Conservation (phyloP, 1,139 yeast genomes). For the Saccharomyces uvarum region DNA sequence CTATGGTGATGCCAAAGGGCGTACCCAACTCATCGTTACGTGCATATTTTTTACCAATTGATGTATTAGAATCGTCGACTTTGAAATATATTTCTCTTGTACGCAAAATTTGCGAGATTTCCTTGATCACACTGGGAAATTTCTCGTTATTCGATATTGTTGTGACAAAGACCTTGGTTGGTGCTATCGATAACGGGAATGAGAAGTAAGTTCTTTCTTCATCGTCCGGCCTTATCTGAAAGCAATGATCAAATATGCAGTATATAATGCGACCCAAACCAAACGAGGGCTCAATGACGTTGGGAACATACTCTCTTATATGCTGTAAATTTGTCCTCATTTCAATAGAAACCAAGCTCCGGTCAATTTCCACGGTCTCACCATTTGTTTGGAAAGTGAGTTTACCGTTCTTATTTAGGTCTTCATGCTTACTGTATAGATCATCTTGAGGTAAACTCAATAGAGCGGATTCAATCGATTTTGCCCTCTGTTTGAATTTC, state of each 20-base stretch:
- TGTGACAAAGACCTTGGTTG: conserved; percentile 91
- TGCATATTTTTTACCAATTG: conserved; percentile 97
- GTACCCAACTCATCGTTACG: conserved; percentile 99
- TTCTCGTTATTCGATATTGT: conserved; percentile 84
- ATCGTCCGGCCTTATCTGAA: conserved; percentile 93
- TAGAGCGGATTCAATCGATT: conserved; percentile 79
- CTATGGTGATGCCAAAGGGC: conserved; percentile 96
- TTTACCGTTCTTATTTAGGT: conserved; percentile 55
- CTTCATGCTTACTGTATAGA: conserved; percentile 66
- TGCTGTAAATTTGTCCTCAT: conserved; percentile 79
- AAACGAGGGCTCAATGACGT: conserved; percentile 97
- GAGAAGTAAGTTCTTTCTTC: conserved; percentile 85
- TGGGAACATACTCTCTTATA: conserved; percentile 91
- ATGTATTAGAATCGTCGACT: conserved; percentile 94
- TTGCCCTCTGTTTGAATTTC: conserved; percentile 92
- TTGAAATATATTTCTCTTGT: conserved; percentile 83
- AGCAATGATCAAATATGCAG: conserved; percentile 85
- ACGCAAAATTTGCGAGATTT: conserved; percentile 64
- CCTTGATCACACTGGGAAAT: conserved; percentile 66
- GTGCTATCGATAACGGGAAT: conserved; percentile 93
- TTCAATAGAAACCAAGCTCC: conserved; percentile 63
- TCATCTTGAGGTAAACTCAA: conserved; percentile 74
- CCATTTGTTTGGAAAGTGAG: conserved; percentile 59
- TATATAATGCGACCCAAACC: conserved; percentile 98
- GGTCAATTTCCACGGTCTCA: conserved; percentile 45